Conservation (phyloP, 1,284 basidiomycete genomes). For the Tranzscheliella williamsii region DNA sequence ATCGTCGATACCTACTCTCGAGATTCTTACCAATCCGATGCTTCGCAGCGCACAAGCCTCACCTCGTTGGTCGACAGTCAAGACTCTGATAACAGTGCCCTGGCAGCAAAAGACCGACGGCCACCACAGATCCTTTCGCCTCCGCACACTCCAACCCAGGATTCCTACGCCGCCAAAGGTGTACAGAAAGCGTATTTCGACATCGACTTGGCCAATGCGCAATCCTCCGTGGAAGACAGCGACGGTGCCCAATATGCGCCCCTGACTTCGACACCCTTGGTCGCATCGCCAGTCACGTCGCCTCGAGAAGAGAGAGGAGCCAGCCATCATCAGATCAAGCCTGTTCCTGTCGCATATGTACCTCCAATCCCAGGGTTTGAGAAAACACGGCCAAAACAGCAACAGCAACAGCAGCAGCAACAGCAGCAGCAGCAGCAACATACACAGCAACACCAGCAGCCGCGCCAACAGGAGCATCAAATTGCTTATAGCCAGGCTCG, state of each 20-base stretch:
- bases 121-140: slow-evolving; percentile 8
- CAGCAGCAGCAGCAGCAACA: slow-evolving; percentile 5
- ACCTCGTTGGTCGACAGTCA: slow-evolving; percentile 41
- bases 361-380: slow-evolving; percentile 46
- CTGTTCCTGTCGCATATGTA: slow-evolving; percentile 35
- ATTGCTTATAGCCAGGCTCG: too few relatives aligned
- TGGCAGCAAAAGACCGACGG: not conserved
- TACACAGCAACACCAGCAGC: not conserved
- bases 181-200: slow-evolving; percentile 14
- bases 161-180: not conserved
- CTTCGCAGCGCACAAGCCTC: slow-evolving; percentile 45
- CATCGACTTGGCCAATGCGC: too few relatives aligned
- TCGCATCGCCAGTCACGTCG: slow-evolving; percentile 10
- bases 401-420: slow-evolving; percentile 10
- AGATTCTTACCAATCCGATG: slow-evolving; percentile 49
- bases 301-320: slow-evolving; percentile 3
- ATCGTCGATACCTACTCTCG: slow-evolving; percentile 50
- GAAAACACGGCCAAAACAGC: slow-evolving; percentile 24
- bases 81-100: slow-evolving; percentile 4
- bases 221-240: too few relatives aligned
- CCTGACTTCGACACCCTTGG: too few relatives aligned
- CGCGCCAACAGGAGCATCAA: too few relatives aligned
- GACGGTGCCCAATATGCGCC: too few relatives aligned
- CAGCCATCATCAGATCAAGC: slow-evolving; percentile 25
- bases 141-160: slow-evolving; percentile 45